Conservation (phyloP, 106 monocot genomes). For the Amphibolis antarctica region DNA sequence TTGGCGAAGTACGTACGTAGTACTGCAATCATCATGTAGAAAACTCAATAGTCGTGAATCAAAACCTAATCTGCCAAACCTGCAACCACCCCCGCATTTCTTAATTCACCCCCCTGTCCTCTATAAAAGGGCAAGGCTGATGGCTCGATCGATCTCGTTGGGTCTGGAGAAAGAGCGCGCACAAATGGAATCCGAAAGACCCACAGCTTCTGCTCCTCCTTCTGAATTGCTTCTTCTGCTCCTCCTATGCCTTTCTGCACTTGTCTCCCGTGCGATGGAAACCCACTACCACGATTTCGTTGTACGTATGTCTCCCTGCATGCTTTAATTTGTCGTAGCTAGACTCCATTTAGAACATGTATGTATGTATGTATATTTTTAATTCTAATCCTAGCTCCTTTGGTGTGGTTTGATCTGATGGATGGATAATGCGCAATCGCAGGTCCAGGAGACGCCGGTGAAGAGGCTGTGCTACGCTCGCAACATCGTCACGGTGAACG, state of each 20-base stretch:
- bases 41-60: not conserved
- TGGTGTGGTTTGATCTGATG: not conserved
- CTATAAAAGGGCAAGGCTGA: no score
- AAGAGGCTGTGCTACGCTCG: conserved; percentile 64
- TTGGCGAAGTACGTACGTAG: no score
- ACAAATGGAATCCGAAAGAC: not conserved
- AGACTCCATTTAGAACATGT: no score
- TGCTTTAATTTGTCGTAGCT: no score
- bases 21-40: no score
- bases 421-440: not conserved
- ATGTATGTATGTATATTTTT: no score
- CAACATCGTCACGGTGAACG: conserved; percentile 55
- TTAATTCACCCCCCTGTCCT: not conserved
- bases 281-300: conserved; percentile 14
- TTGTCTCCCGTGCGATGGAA: not conserved
- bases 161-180: no score
- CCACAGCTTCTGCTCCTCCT: not conserved
- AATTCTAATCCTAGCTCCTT: no score
- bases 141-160: no score
- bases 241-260: not conserved
- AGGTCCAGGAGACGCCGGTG: conserved; percentile 52
- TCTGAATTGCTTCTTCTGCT: not conserved
- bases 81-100: not conserved
- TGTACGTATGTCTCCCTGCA: not conserved
- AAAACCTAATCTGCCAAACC: conserved; percentile 10